These are phyloP conservation scores for Phytophthora podocarpi DNA, from an alignment of 352 stramenopile species.

Conservation along the genomic window DNA sequence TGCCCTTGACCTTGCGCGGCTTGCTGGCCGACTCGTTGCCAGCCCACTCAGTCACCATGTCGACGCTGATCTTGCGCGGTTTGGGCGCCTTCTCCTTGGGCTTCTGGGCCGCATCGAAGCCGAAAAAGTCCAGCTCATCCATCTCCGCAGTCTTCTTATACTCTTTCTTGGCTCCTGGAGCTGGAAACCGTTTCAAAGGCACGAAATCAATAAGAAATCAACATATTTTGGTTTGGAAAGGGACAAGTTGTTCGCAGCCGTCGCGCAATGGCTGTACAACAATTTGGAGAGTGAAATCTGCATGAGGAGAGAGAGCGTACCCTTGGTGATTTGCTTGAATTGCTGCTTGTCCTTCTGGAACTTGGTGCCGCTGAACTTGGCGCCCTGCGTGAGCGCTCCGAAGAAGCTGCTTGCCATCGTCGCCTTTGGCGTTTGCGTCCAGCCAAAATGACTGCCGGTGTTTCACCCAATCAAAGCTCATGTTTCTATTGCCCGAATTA, in stretches of 20 bases:
- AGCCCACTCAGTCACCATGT: constrained; percentile 71
- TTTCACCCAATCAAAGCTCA: constrained; percentile 2
- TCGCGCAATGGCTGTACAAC: constrained; percentile 11
- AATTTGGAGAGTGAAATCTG: background rate
- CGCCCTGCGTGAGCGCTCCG: constrained; percentile 67
- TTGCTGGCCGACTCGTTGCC: constrained; percentile 51
- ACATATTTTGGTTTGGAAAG: constrained; percentile 1
- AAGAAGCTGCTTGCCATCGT: constrained; percentile 79
- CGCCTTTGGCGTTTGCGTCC: constrained; percentile 23
- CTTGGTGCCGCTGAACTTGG: constrained; percentile 63
- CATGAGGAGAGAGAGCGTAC: constrained; percentile 12
- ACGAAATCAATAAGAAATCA: constrained; percentile 9
- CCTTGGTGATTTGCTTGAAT: constrained; percentile 44
- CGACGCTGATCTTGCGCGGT: constrained; percentile 69
- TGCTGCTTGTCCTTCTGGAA: constrained; percentile 64
- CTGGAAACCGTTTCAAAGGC: constrained; percentile 8
- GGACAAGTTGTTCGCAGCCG: background rate
- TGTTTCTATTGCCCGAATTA: background rate
- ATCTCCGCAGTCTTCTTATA: constrained; percentile 26
- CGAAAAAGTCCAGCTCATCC: constrained; percentile 83
- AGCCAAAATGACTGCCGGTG: constrained; percentile 20
- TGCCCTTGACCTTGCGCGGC: constrained; percentile 52
- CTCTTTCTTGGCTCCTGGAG: constrained; percentile 19
- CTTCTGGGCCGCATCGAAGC: constrained; percentile 55
- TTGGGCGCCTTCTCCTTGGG: constrained; percentile 42